Conservation (phyloP, 768 basidiomycete genomes). For the Termitomyces sp. region DNA sequence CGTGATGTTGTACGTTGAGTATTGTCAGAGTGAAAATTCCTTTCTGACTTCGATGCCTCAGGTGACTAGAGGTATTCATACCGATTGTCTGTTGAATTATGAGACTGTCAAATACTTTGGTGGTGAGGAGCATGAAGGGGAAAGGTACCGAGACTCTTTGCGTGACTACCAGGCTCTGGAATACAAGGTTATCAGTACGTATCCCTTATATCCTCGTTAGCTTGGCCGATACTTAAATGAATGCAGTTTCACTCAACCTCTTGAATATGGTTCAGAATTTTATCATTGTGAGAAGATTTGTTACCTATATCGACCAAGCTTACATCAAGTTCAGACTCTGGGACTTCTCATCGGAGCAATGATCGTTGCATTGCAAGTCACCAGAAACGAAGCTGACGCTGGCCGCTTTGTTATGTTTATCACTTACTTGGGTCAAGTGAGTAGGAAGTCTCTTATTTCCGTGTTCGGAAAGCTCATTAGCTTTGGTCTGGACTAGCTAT, state of each 20-base stretch:
- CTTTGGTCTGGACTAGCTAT: slow-evolving; percentile 40
- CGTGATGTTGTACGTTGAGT: slow-evolving; percentile 60
- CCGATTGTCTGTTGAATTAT: slow-evolving; percentile 77
- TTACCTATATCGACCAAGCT: not conserved
- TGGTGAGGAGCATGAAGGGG: slow-evolving; percentile 78
- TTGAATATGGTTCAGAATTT: slow-evolving; percentile 79
- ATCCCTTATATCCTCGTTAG: not conserved
- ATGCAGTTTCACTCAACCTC: slow-evolving; percentile 62
- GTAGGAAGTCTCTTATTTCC: slow-evolving; percentile 5
- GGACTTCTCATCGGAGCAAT: slow-evolving; percentile 81
- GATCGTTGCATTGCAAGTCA: slow-evolving; percentile 72
- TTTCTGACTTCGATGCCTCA: slow-evolving; percentile 20
- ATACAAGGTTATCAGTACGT: slow-evolving; percentile 69
- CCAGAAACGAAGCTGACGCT: slow-evolving; percentile 44
- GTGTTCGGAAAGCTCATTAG: slow-evolving; percentile 2
- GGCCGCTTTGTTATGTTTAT: slow-evolving; percentile 78
- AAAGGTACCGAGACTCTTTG: slow-evolving; percentile 69
- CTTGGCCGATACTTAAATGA: not conserved
- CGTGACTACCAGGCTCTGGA: slow-evolving; percentile 71
- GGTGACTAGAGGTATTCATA: slow-evolving; percentile 80
- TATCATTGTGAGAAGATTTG: slow-evolving; percentile 55
- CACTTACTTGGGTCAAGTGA: slow-evolving; percentile 75
- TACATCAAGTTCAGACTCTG: slow-evolving; percentile 44
- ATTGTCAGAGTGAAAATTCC: not conserved
- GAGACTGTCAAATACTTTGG: slow-evolving; percentile 89